Percentiles rank a stretch among this genome's conserved stretches.
These are phyloP conservation scores for Wickerhamomyces bovis DNA, from an alignment of 805 yeast genomes.

Conservation along the genomic window DNA sequence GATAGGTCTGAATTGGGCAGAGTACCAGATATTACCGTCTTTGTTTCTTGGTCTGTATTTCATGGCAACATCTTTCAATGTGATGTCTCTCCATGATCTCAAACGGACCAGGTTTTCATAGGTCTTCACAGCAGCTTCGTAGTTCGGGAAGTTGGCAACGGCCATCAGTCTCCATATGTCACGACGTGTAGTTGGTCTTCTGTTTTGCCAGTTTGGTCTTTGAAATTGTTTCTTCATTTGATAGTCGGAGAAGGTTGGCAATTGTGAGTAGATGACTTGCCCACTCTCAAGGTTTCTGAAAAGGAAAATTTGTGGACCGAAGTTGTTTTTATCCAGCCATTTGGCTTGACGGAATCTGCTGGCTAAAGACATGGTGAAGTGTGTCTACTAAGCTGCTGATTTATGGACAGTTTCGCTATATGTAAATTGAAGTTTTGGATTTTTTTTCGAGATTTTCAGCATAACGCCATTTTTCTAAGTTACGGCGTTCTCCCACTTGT, in stretches of 20 bases:
- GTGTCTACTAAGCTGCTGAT: background rate
- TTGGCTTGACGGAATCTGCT: constrained; percentile 45
- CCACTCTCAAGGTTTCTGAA: constrained; percentile 86
- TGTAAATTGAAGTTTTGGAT: background rate
- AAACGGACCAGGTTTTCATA: constrained; percentile 70
- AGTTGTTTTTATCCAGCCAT: constrained; percentile 54
- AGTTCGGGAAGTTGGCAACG: constrained; percentile 59
- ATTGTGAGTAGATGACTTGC: constrained; percentile 84
- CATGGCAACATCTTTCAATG: constrained; percentile 54
- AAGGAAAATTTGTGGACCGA: constrained; percentile 78
- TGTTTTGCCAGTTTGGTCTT: constrained; percentile 86
- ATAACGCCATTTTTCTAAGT: background rate
- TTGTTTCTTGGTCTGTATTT: constrained; percentile 64
- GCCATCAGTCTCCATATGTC: constrained; percentile 92
- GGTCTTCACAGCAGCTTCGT: constrained; percentile 63
- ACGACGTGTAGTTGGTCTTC: constrained; percentile 69
- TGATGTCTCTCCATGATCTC: constrained; percentile 65
- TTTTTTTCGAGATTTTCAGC: background rate
- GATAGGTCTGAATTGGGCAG: constrained; percentile 85
- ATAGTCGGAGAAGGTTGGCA: constrained; percentile 50
- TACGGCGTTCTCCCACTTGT: background rate
- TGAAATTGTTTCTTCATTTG: constrained; percentile 54
- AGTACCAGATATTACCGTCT: constrained; percentile 79
- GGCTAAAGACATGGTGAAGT: constrained; percentile 4
- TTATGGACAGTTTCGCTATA: too few species aligned